Evolutionary conservation across 2,329 filamentous ascomycete genomes (phyloP), one percentile per base, ranked within the genome.

Genomic region (Colletotrichum siamense): DNA sequence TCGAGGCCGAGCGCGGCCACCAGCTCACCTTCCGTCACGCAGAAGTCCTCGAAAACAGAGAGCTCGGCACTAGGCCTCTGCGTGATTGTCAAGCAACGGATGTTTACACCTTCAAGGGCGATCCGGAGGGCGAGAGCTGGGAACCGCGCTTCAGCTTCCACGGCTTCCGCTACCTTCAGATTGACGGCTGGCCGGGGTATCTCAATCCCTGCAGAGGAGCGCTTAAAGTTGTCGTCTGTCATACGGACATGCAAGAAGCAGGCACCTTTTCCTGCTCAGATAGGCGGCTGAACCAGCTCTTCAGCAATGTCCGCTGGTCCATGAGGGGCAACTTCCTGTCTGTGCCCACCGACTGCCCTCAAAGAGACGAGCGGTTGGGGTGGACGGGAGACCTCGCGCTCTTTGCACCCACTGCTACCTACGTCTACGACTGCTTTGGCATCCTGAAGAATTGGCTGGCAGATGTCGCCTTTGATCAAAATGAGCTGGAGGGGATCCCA

Each of bases 81-180:
- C 81, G 86, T 5, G 69, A 71, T 13, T 85, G 86, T 16, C 82
- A 83, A 69, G 82, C 82, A 6, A 82, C 74, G 0, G 86, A 88
- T 63, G 81, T 77, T 4, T 71, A 85, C 22, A 82, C 84, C 8
- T 77, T 74, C 67, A 78, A 79, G 7, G 83, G 82, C 0, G 68
- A 78, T 4, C 52, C 34, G 61, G 79, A 44, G 2, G 72, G 67
- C 5, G 71, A 77, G 22, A 28, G 16, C 15, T 90, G 87, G 86
- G 81, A 85, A 24, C 88, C 88, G 1, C 82, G 81, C 1, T 90
- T 89, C 78, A 90, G 88, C 4, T 90, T 88, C 73, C 88, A 90
- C 77, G 88, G 89, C 4, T 90, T 90, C 75, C 84, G 88, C 36
- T 90, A 87, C 74, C 87, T 87, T 7, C 83, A 88, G 75, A 79